These are phyloP conservation scores for Aspergillus sclerotioniger DNA, from an alignment of 495 filamentous ascomycete genomes.

Conservation along the genomic window DNA sequence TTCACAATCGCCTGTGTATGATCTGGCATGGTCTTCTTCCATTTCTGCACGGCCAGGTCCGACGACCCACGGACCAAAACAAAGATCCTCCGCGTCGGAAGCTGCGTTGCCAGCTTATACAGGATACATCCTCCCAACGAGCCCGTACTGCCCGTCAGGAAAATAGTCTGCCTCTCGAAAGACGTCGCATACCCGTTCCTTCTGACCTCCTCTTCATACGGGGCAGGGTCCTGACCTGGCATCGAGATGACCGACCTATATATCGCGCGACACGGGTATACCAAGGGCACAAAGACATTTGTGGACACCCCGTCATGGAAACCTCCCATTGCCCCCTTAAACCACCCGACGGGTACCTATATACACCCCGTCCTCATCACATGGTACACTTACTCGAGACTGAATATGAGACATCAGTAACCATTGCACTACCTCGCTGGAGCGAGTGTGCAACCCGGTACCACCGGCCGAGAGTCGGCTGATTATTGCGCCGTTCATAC, in stretches of 20 bases:
- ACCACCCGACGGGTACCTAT: neutral
- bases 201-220: constrained; percentile 23
- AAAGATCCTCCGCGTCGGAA: constrained; percentile 35
- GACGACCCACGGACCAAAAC: constrained; percentile 29
- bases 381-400: neutral
- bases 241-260: neutral
- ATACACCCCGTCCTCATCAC: neutral
- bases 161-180: constrained; percentile 33
- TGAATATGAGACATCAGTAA: neutral
- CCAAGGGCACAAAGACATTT: too few species aligned
- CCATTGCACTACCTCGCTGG: neutral
- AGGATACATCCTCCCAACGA: constrained; percentile 38
- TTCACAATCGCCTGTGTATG: constrained; percentile 30
- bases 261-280: neutral
- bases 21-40: constrained; percentile 32
- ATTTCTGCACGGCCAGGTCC: constrained; percentile 31
- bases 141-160: constrained; percentile 40
- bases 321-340: too few species aligned
- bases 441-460: neutral
- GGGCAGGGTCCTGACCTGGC: constrained; percentile 5
- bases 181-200: constrained; percentile 28
- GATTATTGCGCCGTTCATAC: too few species aligned
- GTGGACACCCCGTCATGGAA: too few species aligned
- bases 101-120: constrained; percentile 37
- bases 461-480: too few species aligned